Conservation (phyloP, 129 eudicot genomes). For the Deinandra increscens region DNA sequence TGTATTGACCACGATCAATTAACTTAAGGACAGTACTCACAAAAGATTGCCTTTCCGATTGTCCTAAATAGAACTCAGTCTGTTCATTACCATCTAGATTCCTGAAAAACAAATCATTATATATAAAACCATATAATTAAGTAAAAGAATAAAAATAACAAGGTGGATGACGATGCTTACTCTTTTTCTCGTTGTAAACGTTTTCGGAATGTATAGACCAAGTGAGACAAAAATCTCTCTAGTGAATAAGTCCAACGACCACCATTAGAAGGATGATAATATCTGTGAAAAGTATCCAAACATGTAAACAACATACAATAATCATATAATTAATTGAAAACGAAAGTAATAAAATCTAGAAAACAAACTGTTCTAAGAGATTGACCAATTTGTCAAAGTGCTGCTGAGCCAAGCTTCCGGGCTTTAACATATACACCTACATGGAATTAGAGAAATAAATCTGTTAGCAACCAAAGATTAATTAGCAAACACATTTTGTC, state of each 20-base stretch:
- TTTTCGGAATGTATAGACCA: constrained; percentile 70
- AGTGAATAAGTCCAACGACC: constrained; percentile 97
- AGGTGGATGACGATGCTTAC: constrained; percentile 41
- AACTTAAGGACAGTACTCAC: constrained; percentile 72
- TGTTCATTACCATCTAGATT: constrained; percentile 32
- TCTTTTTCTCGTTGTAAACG: constrained; percentile 79
- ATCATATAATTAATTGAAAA: constrained; percentile 4
- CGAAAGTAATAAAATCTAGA: constrained; percentile 36
- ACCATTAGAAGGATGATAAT: constrained; percentile 99
- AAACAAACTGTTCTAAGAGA: constrained; percentile 97
- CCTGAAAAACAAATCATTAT: constrained; percentile 46
- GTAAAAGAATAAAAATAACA: not conserved
- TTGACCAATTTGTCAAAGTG: constrained; percentile 90
- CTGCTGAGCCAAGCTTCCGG: constrained; percentile 76
- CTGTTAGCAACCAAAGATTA: constrained; percentile 18
- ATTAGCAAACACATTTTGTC: constrained; percentile 14
- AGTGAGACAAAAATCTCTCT: constrained; percentile 78
- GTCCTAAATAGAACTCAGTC: constrained; percentile 51
- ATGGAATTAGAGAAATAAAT: not conserved
- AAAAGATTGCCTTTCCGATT: constrained; percentile 74
- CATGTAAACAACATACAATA: constrained; percentile 17
- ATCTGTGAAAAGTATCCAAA: constrained; percentile 47
- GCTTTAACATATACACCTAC: constrained; percentile 83
- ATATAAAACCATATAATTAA: constrained; percentile 17
- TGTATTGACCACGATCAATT: constrained; percentile 96